These are phyloP conservation scores for Immersiella caudata DNA, from an alignment of 495 filamentous ascomycete genomes.

Conservation along the genomic window DNA sequence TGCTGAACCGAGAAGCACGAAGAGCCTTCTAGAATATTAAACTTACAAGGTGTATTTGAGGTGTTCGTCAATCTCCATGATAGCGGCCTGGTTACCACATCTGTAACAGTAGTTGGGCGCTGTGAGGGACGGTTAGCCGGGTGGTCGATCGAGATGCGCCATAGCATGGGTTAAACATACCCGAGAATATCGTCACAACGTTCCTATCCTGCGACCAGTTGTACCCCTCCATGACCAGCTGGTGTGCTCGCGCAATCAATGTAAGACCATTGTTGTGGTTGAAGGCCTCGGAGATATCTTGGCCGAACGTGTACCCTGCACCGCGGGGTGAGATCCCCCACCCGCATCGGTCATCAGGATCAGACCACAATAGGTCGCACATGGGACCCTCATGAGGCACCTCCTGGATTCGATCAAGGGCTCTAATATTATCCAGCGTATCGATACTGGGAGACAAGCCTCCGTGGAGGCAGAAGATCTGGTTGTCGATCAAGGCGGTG, in stretches of 20 bases:
- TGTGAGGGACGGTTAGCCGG: too few relatives aligned
- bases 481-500: slow-evolving; percentile 97
- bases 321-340: slow-evolving; percentile 98
- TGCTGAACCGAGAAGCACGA: not conserved
- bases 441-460: slow-evolving; percentile 96
- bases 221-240: slow-evolving; percentile 97
- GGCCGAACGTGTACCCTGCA: slow-evolving; percentile 97
- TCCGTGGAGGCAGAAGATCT: slow-evolving; percentile 99
- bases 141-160: not conserved
- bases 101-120: slow-evolving; percentile 98
- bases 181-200: slow-evolving; percentile 98
- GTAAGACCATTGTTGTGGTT: slow-evolving; percentile 99
- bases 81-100: slow-evolving; percentile 98
- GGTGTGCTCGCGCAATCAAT: slow-evolving; percentile 89
- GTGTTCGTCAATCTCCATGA: slow-evolving; percentile 99
- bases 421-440: slow-evolving; percentile 96
- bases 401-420: slow-evolving; percentile 95
- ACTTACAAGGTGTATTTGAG: slow-evolving; percentile 99
- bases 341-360: slow-evolving; percentile 96
- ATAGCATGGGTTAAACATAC: slow-evolving; percentile 49
- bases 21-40: not conserved
- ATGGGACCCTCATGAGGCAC: slow-evolving; percentile 98
- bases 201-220: slow-evolving; percentile 98
- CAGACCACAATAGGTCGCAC: slow-evolving; percentile 97
- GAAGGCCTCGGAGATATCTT: slow-evolving; percentile 99